Base-by-base conservation (phyloP, 2,329 filamentous ascomycete species). In the Torrubiellomyces zombiae region DNA sequence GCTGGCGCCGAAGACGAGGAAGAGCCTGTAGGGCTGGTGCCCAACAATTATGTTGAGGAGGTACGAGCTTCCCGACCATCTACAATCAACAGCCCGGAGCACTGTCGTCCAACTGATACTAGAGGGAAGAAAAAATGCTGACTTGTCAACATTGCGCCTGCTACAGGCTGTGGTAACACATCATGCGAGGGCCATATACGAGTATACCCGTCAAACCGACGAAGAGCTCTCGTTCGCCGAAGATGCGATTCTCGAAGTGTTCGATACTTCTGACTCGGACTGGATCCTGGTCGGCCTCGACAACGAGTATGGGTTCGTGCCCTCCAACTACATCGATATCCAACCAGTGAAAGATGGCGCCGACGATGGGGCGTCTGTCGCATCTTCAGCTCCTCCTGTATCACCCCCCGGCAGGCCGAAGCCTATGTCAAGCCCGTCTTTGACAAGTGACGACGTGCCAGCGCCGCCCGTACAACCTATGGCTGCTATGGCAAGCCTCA, bases 161-260 rank as follows among this genome's bases (percentile, higher is more conserved):
- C 10, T 5, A 27, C 38, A 81, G 73, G 75, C 75, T 30, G 56
- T 64, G 40, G 67, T 78, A 14, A 51, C 68, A 32, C 59, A 69
- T 32, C 64, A 75, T 37, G 89, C 86, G 24, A 83, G 77, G 49
- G 81, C 89, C n/a, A 67, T 95, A n/a, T 98, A 86, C 58, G 89
- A 98, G 50, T 98, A 98, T 50, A 80, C 80, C 25, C 72, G 86
- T 40, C 89, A 98, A 56, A 98, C 89, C 14, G 89, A 98, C 45
- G 89, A 98, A 53, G 89, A 98, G 53, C 63, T 98, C 7, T 95
- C 86, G 14, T 95, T 98, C 47, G 68, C 80, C 24, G 89, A 98
- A 56, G 85, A 93, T 45, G 74, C 77, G 20, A 55, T 70, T 21
- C 64, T 98, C 24, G 61, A 78, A 32, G 79, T 98, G 23, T 95